Conservation (phyloP, 352 stramenopile species). For the Phytopythium aichiense region DNA sequence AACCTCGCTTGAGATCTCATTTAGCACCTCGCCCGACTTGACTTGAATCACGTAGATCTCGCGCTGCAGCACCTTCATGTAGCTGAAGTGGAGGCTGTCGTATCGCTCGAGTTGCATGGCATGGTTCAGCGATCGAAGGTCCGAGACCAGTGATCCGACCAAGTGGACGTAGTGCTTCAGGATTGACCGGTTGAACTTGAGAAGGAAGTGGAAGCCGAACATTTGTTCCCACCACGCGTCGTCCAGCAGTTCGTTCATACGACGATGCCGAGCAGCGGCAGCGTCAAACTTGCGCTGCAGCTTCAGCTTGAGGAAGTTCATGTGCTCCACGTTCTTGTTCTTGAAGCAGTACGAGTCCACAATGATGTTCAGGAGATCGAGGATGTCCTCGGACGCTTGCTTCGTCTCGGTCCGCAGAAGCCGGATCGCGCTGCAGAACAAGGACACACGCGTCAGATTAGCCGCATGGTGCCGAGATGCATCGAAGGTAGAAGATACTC, state of each 20-base stretch:
- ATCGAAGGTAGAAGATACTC: slow-evolving; percentile 13
- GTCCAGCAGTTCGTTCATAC: slow-evolving; percentile 57
- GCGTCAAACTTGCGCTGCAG: slow-evolving; percentile 69
- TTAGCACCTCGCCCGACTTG: slow-evolving; percentile 50
- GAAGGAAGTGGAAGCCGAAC: slow-evolving; percentile 55
- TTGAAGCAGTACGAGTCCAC: slow-evolving; percentile 86
- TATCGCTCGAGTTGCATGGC: slow-evolving; percentile 83
- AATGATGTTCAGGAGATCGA: slow-evolving; percentile 78
- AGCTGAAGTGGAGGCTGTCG: slow-evolving; percentile 60
- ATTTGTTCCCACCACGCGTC: slow-evolving; percentile 84
- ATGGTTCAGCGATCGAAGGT: slow-evolving; percentile 66
- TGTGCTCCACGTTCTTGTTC: slow-evolving; percentile 82
- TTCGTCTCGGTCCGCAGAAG: slow-evolving; percentile 46
- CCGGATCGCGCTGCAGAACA: slow-evolving; percentile 38
- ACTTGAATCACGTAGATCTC: slow-evolving; percentile 82
- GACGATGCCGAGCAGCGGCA: slow-evolving; percentile 36
- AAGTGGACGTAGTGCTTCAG: slow-evolving; percentile 64
- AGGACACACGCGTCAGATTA: not conserved
- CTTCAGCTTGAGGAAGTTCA: slow-evolving; percentile 77
- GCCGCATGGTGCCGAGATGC: not conserved
- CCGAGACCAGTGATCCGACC: slow-evolving; percentile 56
- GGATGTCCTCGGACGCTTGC: slow-evolving; percentile 45
- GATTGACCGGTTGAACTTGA: slow-evolving; percentile 72
- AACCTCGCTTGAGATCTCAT: slow-evolving; percentile 65
- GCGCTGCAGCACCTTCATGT: slow-evolving; percentile 76